Evolutionary conservation across 2,329 filamentous ascomycete species (phyloP), one percentile per base, ranked within the genome.

Genomic region (Ophiostoma sp.): DNA sequence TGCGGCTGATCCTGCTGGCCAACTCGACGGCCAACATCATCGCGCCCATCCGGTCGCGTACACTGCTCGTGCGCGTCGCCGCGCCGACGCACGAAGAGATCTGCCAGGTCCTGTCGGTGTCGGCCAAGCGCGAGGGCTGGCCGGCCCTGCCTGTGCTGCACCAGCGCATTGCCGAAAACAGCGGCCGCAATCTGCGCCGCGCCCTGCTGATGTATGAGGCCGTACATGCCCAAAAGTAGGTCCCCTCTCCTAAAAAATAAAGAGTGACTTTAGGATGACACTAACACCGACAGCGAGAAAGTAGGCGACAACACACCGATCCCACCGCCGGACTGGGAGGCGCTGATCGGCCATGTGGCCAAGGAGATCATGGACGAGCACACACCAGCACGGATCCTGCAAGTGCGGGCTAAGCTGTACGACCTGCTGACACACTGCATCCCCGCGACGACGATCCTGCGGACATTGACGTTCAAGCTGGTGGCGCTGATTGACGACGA

Each of bases 21-120:
- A 98, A 98, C 79, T 96, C 92, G 74, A 99, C 95, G 31, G 94
- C 94, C 73, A 98, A 98, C 77, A 99, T 99, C 76, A 99, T 99
- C 79, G 94, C 95, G n/a, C 95, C 95, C 0, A 99, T 99, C 78
- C 87, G 94, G 74, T 96, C 92, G 76, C 86, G 95, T 79, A 97
- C 94, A 69, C 83, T 99, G 78, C 85, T 99, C 67, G 93, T 99
- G 69, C 87, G 95, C 74, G 95, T 99, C 35, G 89, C 95, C 17
- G 94, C 95, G 27, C 95, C 95, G 8, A 92, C 89, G 0, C 90
- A 96, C 75, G 85, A 86, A 8, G 90, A 99, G 76, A 98, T 99
- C 72, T 92, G 90, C 74, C 83, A 85, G 54, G 94, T 93, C 36
- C 82, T 99, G 72, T 91, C 84, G 5, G 80, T 82, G 69, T 85